Evolutionary conservation across 2,329 filamentous ascomycete species (phyloP).

Genomic region (Fusarium siculi): DNA sequence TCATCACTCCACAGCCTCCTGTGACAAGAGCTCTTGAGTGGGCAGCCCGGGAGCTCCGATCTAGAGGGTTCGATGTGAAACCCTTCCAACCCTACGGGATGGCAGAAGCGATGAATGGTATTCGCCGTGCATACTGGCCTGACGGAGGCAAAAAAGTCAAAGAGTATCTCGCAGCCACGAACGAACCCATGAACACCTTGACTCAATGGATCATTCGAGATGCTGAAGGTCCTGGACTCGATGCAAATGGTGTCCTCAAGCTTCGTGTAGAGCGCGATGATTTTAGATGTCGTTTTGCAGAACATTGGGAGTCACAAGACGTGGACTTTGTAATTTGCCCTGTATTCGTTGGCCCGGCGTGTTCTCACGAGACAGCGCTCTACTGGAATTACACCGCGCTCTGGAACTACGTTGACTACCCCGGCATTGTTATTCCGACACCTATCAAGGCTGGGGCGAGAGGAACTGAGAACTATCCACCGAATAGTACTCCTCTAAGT

Average conservation of each 20-base stretch:
- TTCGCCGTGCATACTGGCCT: slow-evolving; percentile 38
- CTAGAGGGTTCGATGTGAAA: slow-evolving; percentile 3
- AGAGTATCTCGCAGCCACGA: slow-evolving; percentile 26
- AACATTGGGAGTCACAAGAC: slow-evolving; percentile 49
- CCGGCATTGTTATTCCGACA: slow-evolving; percentile 49
- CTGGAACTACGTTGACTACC: slow-evolving; percentile 52
- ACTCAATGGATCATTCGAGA: slow-evolving; percentile 42
- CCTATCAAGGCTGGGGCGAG: slow-evolving; percentile 33
- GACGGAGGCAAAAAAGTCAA: slow-evolving; percentile 37
- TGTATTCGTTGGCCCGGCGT: slow-evolving; percentile 43
- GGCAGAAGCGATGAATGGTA: slow-evolving; percentile 23
- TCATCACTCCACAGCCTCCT: slow-evolving; percentile 52
- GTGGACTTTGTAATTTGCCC: slow-evolving; percentile 48
- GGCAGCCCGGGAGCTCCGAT: slow-evolving; percentile 32
- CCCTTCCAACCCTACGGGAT: slow-evolving; percentile 17
- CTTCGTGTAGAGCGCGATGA: slow-evolving; percentile 42
- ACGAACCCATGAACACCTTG: slow-evolving; percentile 45
- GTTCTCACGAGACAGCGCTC: slow-evolving; percentile 48
- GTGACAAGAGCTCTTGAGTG: slow-evolving; percentile 50
- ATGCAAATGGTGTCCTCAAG: slow-evolving; percentile 35
- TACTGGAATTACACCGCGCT: slow-evolving; percentile 52
- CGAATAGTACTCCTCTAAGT: not conserved
- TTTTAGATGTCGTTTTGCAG: slow-evolving; percentile 47
- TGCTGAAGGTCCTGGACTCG: slow-evolving; percentile 12
- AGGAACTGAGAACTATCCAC: not conserved